Evolutionary conservation across 106 monocot species (phyloP).

Genomic region (Ottelia alismoides): DNA sequence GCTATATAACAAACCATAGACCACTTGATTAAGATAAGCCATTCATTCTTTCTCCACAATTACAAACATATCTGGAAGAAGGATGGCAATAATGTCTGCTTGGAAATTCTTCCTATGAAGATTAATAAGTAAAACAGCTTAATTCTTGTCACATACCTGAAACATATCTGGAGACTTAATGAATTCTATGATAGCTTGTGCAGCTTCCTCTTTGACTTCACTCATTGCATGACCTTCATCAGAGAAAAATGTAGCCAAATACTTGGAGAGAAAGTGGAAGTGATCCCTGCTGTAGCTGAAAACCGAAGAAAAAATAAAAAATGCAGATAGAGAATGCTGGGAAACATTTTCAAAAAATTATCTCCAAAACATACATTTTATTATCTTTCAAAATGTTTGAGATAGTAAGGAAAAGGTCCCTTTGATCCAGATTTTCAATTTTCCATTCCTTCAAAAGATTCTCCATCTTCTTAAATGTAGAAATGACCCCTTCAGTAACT

Average conservation of each 20-base stretch:
- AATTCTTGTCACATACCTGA: constrained; percentile 36
- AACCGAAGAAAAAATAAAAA: background rate
- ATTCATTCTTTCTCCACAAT: too few relatives aligned
- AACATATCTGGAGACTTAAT: constrained; percentile 65
- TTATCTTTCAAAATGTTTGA: constrained; percentile 83
- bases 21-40: too few relatives aligned
- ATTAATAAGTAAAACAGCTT: background rate
- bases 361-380: constrained; percentile 51
- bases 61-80: too few relatives aligned
- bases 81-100: too few relatives aligned
- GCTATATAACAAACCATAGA: too few relatives aligned
- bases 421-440: constrained; percentile 60
- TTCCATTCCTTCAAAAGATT: constrained; percentile 76
- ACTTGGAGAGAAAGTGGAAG: constrained; percentile 66
- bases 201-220: constrained; percentile 85
- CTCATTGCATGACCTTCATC: constrained; percentile 47
- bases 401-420: constrained; percentile 61
- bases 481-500: constrained; percentile 62
- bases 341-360: too few relatives aligned
- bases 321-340: background rate
- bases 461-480: constrained; percentile 84
- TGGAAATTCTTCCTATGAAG: too few relatives aligned
- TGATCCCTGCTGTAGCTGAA: constrained; percentile 65
- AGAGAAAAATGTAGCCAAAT: constrained; percentile 63
- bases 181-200: constrained; percentile 77